These are phyloP conservation scores for Ziziphus jujuba DNA, from an alignment of 306 rosid species.

Conservation along the genomic window DNA sequence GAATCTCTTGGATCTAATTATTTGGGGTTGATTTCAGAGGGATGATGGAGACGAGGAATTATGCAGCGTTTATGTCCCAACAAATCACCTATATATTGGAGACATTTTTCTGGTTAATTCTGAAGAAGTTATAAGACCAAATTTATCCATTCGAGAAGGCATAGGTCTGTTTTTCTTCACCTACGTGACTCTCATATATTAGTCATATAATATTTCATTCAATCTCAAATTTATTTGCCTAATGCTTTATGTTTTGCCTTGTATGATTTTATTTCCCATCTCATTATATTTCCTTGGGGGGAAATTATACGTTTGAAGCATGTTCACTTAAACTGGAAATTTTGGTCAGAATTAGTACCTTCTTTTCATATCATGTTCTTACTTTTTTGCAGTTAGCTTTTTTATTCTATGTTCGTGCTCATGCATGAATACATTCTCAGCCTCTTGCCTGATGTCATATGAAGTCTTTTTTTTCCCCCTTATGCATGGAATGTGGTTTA, in stretches of 20 bases:
- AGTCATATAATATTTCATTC: neutral
- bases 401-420: no score
- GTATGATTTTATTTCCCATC: neutral
- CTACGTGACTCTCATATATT: neutral
- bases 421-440: no score
- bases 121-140: slow-evolving; percentile 79
- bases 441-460: no score
- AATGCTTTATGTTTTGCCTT: neutral
- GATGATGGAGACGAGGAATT: slow-evolving; percentile 85
- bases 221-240: neutral
- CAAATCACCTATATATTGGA: slow-evolving; percentile 87
- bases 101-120: slow-evolving; percentile 77
- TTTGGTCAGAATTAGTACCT: neutral
- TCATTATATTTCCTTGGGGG: neutral
- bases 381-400: no score
- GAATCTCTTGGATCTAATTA: slow-evolving; percentile 8
- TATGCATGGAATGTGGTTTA: no score
- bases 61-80: slow-evolving; percentile 93
- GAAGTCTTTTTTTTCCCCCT: no score
- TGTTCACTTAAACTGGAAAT: neutral
- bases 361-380: neutral
- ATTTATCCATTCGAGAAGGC: slow-evolving; percentile 90
- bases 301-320: no score
- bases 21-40: slow-evolving; percentile 43
- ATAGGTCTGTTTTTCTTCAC: slow-evolving; percentile 53